phyloP scores from a whole-genome alignment of 1,139 yeast species.

The Yarrowia galli region DNA sequence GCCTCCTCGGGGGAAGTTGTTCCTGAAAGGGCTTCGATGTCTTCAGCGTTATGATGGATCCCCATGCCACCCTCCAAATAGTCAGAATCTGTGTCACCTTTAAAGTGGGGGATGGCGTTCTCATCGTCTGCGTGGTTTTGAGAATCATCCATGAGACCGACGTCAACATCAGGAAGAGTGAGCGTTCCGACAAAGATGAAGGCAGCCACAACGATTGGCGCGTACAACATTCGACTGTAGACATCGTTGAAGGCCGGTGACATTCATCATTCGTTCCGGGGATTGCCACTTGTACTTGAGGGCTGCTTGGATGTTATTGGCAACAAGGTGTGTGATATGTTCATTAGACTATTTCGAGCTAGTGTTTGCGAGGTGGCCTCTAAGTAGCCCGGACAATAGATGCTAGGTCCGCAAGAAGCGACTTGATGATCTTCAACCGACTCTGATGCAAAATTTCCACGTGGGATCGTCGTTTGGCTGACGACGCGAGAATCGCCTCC shows the following conservation, averaged over 20 bases:
- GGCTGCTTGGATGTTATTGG: conserved; percentile 40
- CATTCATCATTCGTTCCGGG: conserved; percentile 63
- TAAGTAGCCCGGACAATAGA: conserved; percentile 40
- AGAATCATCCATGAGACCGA: not conserved
- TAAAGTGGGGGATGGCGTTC: not conserved
- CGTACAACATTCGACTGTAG: conserved; percentile 64
- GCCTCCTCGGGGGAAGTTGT: not conserved
- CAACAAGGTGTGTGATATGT: conserved; percentile 1
- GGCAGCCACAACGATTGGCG: conserved; percentile 59
- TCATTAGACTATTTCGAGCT: not conserved
- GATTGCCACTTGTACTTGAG: conserved; percentile 63
- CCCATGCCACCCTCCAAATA: conserved; percentile 1
- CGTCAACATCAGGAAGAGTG: conserved; percentile 14
- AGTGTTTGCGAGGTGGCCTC: not conserved
- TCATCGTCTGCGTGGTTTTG: not conserved
- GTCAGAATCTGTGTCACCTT: conserved; percentile 3
- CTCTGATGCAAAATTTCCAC: conserved; percentile 31
- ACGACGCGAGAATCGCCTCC: not conserved
- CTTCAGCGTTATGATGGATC: not conserved
- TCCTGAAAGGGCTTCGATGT: not conserved
- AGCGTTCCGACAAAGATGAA: conserved; percentile 1
- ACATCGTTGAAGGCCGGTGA: conserved; percentile 64
- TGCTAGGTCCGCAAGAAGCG: conserved; percentile 16
- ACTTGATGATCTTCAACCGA: conserved; percentile 12
- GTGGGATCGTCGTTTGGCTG: conserved; percentile 23